Evolutionary conservation across 2,329 filamentous ascomycete species (phyloP), one percentile per base, ranked within the genome.

Genomic region (Alternaria infectoria): DNA sequence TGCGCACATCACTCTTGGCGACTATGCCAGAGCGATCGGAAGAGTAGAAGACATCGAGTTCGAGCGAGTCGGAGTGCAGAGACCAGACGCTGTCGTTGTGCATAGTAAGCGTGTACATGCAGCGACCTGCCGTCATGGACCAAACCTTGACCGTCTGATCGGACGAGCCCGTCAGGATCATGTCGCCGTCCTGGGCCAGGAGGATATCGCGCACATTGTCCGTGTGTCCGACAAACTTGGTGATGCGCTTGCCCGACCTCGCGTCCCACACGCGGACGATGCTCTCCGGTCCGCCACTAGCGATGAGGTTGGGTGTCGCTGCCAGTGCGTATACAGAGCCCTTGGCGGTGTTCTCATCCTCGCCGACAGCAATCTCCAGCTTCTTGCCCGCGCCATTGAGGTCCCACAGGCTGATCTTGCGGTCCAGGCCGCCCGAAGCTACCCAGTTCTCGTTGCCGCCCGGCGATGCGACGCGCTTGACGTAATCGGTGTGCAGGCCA

Each of bases 31-130:
- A 94, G 55, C 95, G 90, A 80, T 99, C 96, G 71, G 91, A 92
- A 59, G 95, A 98, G 82, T 98, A 98, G 80, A 99, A 98, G 28
- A 97, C 88, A 10, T 91, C 90, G 5, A 99, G 86, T 62, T 91
- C 87, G 1, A 94, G 93, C 72, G 97, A 89, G 57, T 95, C 90
- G 0, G 96, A 97, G 80, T 91, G 97, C 21, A 99, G 85, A 2
- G 93, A 96, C 96, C 96, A 99, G 21, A 99, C 93, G 77, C 94
- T 97, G 76, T 97, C 93, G 76, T 97, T 97, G 82, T 99, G 96
- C 96, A 99, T 99, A 58, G 94, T 97, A 72, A 99, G 87, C 0
- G 96, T 99, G 81, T 97, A 93, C 91, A 98, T 95, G 85, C 96
- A 99, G 71, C 96, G 88, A 59, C 96, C 96, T 21, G 93, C 95